These are phyloP conservation scores for Hydnomerulius pinastri DNA, from an alignment of 768 basidiomycete genomes.

Conservation along the genomic window DNA sequence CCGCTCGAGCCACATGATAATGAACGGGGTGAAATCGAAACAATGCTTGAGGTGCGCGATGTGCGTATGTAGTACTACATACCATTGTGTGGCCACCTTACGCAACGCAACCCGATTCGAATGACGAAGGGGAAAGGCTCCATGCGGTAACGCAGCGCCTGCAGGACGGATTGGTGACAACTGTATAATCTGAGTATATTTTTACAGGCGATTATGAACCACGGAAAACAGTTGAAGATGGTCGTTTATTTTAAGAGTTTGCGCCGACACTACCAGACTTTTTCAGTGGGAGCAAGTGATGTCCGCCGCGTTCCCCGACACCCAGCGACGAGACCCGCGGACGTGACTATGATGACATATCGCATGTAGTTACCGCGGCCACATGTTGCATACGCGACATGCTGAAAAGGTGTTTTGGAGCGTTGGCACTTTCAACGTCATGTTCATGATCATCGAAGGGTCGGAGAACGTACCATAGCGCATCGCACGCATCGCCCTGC, in stretches of 20 bases:
- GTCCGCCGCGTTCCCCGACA: not conserved
- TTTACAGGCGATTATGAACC: too few relatives aligned
- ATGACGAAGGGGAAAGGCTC: too few relatives aligned
- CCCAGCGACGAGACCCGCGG: constrained; percentile 16
- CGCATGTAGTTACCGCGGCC: constrained; percentile 16
- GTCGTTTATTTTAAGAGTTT: not conserved
- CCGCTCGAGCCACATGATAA: not conserved
- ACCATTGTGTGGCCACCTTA: too few relatives aligned
- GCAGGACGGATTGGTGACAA: too few relatives aligned
- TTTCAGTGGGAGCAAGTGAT: too few relatives aligned
- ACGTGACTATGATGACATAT: constrained; percentile 6
- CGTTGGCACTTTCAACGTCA: not conserved
- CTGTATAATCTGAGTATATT: too few relatives aligned
- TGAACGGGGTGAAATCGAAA: not conserved
- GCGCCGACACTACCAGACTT: not conserved
- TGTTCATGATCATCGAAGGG: not conserved
- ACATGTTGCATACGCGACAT: constrained; percentile 24
- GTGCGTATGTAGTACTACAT: too few relatives aligned
- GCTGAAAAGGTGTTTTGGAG: constrained; percentile 6
- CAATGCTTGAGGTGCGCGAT: too few relatives aligned
- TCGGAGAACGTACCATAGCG: not conserved
- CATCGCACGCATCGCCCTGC: not conserved
- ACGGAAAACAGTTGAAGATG: too few relatives aligned
- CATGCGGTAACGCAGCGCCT: too few relatives aligned
- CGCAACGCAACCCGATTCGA: too few relatives aligned